A percentile compares a stretch with the other conserved stretches of the same genome.
These are phyloP conservation scores for Bullera alba DNA, from an alignment of 768 basidiomycete species.

Conservation along the genomic window DNA sequence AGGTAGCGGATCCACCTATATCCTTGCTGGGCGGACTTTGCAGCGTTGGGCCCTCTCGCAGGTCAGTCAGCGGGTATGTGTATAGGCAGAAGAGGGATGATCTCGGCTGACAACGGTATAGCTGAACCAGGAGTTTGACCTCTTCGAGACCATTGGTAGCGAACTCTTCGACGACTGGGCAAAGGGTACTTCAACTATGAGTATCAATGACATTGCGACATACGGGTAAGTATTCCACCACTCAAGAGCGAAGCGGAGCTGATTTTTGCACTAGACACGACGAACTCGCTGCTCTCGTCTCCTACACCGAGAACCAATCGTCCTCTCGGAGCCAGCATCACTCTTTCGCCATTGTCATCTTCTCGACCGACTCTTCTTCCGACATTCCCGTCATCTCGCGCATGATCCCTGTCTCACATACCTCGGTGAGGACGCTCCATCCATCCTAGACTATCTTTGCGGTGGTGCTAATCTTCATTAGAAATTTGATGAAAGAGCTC, in stretches of 20 bases:
- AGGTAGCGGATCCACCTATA: conserved; percentile 16
- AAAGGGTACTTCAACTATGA: conserved; percentile 11
- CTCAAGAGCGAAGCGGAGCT: neutral
- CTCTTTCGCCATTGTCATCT: conserved; percentile 36
- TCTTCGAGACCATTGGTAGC: conserved; percentile 29
- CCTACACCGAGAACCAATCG: conserved; percentile 18
- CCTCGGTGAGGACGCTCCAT: conserved; percentile 12
- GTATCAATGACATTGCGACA: conserved; percentile 33
- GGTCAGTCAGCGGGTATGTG: conserved; percentile 23
- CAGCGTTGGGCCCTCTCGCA: conserved; percentile 24
- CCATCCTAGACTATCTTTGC: too few relatives aligned
- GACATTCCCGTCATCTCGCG: conserved; percentile 10
- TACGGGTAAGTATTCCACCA: conserved; percentile 9
- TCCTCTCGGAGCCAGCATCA: conserved; percentile 13
- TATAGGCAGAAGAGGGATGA: neutral
- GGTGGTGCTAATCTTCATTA: conserved; percentile 6
- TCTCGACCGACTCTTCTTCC: conserved; percentile 17
- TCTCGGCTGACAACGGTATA: neutral
- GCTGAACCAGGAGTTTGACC: conserved; percentile 29
- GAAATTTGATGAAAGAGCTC: conserved; percentile 40
- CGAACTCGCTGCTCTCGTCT: conserved; percentile 38
- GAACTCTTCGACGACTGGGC: conserved; percentile 32
- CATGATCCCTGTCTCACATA: conserved; percentile 15
- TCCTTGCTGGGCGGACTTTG: conserved; percentile 12
- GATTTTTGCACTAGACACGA: conserved; percentile 21